phyloP scores from a whole-genome alignment of 345 rosid genomes.

The Aegle marmelos region DNA sequence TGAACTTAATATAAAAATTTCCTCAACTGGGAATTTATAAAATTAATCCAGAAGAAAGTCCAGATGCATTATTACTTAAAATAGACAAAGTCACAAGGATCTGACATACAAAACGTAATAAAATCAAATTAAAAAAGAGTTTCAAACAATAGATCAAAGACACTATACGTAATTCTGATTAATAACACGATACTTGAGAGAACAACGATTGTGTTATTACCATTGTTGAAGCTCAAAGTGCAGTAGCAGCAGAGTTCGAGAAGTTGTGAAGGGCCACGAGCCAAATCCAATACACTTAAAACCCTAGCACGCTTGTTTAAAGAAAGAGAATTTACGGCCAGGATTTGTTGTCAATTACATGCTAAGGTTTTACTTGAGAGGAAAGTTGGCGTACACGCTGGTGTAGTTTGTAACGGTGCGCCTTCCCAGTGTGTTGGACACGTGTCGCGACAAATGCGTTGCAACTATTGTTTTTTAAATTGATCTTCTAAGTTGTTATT shows the following conservation, averaged over 20 bases:
- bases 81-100: background rate
- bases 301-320: conserved; percentile 20
- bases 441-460: background rate
- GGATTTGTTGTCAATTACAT: background rate
- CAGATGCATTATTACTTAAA: background rate
- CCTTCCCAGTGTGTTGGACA: background rate
- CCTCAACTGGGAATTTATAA: background rate
- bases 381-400: background rate
- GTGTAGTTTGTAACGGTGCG: background rate
- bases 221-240: conserved; percentile 10
- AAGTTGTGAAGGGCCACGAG: background rate
- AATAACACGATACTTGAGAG: background rate
- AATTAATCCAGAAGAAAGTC: background rate
- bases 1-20: background rate
- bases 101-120: background rate
- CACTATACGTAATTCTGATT: background rate
- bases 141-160: background rate
- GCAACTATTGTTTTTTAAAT: fast-evolving
- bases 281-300: conserved; percentile 20
- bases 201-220: background rate
- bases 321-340: conserved; percentile 22
- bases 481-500: no score
- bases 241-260: background rate
- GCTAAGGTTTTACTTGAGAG: background rate
- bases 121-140: background rate